Percentiles rank a stretch among this genome's conserved stretches.
These are phyloP conservation scores for Irpex sp. DNA, from an alignment of 1,284 basidiomycete genomes.

Conservation along the genomic window DNA sequence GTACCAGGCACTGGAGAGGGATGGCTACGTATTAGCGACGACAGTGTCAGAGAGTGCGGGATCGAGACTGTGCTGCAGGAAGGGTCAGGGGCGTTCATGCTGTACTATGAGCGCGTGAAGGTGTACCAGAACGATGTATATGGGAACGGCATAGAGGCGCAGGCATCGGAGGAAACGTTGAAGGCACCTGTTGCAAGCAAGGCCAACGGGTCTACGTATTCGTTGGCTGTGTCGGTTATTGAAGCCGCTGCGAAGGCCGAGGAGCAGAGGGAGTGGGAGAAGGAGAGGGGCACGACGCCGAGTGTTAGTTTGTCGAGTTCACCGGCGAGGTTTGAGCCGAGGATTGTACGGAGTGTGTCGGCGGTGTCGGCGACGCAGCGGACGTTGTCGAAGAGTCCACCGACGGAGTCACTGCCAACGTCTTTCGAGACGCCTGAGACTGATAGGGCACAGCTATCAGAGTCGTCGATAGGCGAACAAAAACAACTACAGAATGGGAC, in stretches of 20 bases:
- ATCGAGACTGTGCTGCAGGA: conserved; percentile 73
- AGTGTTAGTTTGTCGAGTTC: conserved; percentile 3
- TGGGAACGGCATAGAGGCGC: conserved; percentile 16
- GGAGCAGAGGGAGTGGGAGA: conserved; percentile 17
- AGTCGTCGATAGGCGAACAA: neutral
- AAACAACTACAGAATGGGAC: neutral
- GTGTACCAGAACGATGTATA: conserved; percentile 15
- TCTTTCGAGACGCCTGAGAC: neutral
- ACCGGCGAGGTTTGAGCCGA: conserved; percentile 31
- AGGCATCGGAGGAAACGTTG: conserved; percentile 55
- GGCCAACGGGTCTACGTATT: conserved; percentile 37
- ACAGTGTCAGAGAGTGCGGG: conserved; percentile 75
- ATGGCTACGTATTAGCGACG: conserved; percentile 87
- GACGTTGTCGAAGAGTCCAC: neutral
- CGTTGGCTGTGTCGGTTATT: conserved; percentile 6
- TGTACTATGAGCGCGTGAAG: conserved; percentile 83
- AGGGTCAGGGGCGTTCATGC: conserved; percentile 77
- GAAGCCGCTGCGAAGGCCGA: conserved; percentile 9
- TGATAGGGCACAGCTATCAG: neutral
- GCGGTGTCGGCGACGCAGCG: neutral
- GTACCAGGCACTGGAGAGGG: conserved; percentile 43
- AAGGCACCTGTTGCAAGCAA: conserved; percentile 31
- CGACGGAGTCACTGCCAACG: neutral
- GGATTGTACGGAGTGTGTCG: conserved; percentile 53
- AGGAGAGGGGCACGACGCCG: conserved; percentile 1